Percentiles rank a stretch among this genome's conserved stretches.
Conservation (phyloP, 352 stramenopile genomes). For the Globisporangium echinulatum region DNA sequence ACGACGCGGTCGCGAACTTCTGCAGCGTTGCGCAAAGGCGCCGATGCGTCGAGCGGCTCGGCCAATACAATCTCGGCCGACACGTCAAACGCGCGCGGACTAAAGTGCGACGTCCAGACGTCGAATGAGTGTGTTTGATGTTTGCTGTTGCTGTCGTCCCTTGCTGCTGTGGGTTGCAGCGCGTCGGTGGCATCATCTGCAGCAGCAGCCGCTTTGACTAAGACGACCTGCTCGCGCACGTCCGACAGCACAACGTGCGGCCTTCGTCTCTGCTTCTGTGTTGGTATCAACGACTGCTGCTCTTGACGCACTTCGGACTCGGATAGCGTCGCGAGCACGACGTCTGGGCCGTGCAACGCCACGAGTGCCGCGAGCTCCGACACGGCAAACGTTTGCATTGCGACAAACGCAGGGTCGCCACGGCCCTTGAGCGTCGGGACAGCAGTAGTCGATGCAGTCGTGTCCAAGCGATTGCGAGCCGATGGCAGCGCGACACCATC, state of each 20-base stretch:
- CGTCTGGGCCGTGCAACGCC: not conserved
- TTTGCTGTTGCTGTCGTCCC: not conserved
- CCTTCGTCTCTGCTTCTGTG: not conserved
- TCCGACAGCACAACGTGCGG: slow-evolving; percentile 56
- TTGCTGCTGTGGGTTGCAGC: no score
- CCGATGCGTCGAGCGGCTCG: slow-evolving; percentile 49
- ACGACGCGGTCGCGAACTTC: slow-evolving; percentile 52
- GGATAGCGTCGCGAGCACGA: slow-evolving; percentile 4
- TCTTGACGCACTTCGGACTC: not conserved
- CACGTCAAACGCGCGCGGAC: slow-evolving; percentile 55
- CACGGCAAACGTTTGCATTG: slow-evolving; percentile 17
- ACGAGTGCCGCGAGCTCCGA: slow-evolving; percentile 5
- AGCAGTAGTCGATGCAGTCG: slow-evolving; percentile 1
- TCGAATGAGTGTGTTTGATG: slow-evolving; percentile 19
- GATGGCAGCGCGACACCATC: slow-evolving; percentile 15
- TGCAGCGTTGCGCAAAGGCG: slow-evolving; percentile 40
- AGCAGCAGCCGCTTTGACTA: not conserved
- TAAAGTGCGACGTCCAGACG: slow-evolving; percentile 65
- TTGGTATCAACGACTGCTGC: not conserved
- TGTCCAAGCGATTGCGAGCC: not conserved
- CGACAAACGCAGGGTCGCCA: slow-evolving; percentile 36
- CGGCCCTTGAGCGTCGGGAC: slow-evolving; percentile 41
- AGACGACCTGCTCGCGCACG: slow-evolving; percentile 30
- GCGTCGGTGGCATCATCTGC: no score
- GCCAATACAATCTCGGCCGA: slow-evolving; percentile 59